These are phyloP conservation scores for Tremella mesenterica DNA, from an alignment of 768 basidiomycete species.

Conservation along the genomic window DNA sequence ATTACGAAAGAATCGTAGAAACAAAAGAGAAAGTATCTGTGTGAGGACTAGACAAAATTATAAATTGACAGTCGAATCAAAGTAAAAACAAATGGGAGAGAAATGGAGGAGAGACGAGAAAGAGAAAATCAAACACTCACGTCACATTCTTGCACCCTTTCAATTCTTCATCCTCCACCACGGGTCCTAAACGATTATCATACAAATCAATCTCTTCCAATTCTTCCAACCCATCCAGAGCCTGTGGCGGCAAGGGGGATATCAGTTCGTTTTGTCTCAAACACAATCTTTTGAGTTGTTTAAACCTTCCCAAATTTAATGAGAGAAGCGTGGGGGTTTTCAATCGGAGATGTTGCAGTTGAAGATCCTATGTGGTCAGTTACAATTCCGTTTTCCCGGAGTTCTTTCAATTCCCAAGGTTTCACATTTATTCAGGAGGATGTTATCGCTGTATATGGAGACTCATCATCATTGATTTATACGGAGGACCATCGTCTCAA, in stretches of 20 bases:
- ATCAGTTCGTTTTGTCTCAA: conserved; percentile 78
- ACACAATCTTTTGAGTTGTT: conserved; percentile 61
- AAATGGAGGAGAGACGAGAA: conserved; percentile 23
- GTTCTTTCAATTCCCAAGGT: no score
- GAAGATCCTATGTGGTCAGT: conserved; percentile 61
- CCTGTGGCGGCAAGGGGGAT: conserved; percentile 59
- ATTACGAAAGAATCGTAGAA: background rate
- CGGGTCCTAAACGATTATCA: conserved; percentile 79
- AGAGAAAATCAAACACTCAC: conserved; percentile 27
- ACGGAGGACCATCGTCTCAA: no score
- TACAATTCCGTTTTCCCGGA: no score
- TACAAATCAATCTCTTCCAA: conserved; percentile 90
- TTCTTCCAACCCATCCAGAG: conserved; percentile 56
- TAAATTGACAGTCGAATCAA: background rate
- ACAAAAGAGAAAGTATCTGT: background rate
- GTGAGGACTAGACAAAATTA: background rate
- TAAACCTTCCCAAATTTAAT: conserved; percentile 60
- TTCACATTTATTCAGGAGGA: no score
- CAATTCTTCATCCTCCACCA: conserved; percentile 57
- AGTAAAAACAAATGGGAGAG: conserved; percentile 40
- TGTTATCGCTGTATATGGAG: no score
- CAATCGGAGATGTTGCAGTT: conserved; percentile 72
- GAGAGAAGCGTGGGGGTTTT: conserved; percentile 52
- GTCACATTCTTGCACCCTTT: conserved; percentile 46
- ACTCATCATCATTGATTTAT: no score